These are phyloP conservation scores for Colletotrichum lentis DNA, from an alignment of 2,329 filamentous ascomycete species.

Conservation along the genomic window DNA sequence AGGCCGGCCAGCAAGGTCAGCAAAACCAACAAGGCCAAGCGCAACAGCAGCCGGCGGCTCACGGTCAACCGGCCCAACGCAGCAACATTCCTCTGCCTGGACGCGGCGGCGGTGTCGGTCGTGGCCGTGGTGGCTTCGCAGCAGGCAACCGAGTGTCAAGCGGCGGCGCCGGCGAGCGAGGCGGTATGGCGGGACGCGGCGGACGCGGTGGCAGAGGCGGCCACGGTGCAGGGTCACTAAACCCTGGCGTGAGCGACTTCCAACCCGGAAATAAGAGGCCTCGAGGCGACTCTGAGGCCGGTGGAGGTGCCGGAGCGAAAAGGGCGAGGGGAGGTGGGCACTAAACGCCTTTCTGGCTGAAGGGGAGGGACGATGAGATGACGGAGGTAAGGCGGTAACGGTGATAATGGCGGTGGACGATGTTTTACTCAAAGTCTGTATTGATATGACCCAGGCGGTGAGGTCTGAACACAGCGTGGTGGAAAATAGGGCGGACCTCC, in stretches of 20 bases:
- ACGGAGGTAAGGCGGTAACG: conserved; percentile 21
- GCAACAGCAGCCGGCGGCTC: conserved; percentile 21
- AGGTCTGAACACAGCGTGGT: conserved; percentile 5
- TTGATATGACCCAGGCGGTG: conserved; percentile 17
- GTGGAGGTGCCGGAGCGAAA: conserved; percentile 52
- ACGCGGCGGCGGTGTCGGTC: conserved; percentile 47
- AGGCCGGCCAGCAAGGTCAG: conserved; percentile 17
- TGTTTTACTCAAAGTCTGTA: conserved; percentile 26
- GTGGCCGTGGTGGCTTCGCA: conserved; percentile 51
- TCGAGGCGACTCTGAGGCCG: conserved; percentile 60
- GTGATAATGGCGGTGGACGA: conserved; percentile 10
- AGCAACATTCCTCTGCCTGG: conserved; percentile 53
- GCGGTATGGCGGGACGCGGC: conserved; percentile 45
- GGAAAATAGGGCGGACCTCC: conserved; percentile 8
- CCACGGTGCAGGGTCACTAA: conserved; percentile 52
- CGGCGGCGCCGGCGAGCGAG: conserved; percentile 46
- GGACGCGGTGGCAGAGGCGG: conserved; percentile 55
- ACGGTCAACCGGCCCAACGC: conserved; percentile 27
- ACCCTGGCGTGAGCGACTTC: conserved; percentile 62
- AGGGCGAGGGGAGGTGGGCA: conserved; percentile 53
- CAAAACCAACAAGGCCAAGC: conserved; percentile 21
- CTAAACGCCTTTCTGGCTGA: conserved; percentile 11
- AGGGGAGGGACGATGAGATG: conserved; percentile 1
- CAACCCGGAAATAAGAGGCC: conserved; percentile 66
- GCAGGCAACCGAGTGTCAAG: conserved; percentile 49